Evolutionary conservation across 805 yeast species (phyloP).

Genomic region (Candida xyloterini): DNA sequence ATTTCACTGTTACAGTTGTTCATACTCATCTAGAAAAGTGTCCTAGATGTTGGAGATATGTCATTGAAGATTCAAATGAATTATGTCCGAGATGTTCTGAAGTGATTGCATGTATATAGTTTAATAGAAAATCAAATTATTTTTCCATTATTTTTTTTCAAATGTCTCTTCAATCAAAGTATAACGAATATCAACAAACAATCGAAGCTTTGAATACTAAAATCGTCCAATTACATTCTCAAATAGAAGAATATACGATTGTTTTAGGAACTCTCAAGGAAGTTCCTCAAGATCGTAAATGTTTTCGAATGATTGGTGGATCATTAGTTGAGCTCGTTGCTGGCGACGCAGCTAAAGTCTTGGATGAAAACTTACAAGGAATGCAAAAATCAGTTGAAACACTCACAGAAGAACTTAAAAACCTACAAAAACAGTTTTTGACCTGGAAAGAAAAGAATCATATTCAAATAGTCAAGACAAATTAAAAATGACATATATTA

Average conservation of each 20-base stretch:
- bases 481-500: conserved; percentile 7
- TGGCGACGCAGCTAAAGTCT: conserved; percentile 64
- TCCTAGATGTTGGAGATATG: conserved; percentile 92
- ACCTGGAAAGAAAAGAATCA: conserved; percentile 50
- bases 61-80: conserved; percentile 45
- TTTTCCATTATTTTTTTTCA: not conserved
- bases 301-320: conserved; percentile 93
- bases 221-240: conserved; percentile 45
- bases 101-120: conserved; percentile 30
- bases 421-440: conserved; percentile 41
- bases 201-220: conserved; percentile 46
- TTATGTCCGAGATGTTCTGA: conserved; percentile 66
- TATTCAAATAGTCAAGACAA: conserved; percentile 42
- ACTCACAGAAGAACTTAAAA: conserved; percentile 38
- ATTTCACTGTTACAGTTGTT: conserved; percentile 38
- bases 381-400: conserved; percentile 38
- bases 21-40: conserved; percentile 53
- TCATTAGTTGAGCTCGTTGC: conserved; percentile 82
- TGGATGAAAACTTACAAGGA: conserved; percentile 55
- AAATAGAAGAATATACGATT: conserved; percentile 44
- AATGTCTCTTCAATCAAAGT: conserved; percentile 41
- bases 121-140: not conserved
- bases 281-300: conserved; percentile 60
- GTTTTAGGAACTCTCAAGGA: conserved; percentile 57
- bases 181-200: conserved; percentile 50